A percentile compares a stretch with the other conserved stretches of the same genome.
Conservation (phyloP, 2,329 filamentous ascomycete species). For the Aspergillaceae sp. region DNA sequence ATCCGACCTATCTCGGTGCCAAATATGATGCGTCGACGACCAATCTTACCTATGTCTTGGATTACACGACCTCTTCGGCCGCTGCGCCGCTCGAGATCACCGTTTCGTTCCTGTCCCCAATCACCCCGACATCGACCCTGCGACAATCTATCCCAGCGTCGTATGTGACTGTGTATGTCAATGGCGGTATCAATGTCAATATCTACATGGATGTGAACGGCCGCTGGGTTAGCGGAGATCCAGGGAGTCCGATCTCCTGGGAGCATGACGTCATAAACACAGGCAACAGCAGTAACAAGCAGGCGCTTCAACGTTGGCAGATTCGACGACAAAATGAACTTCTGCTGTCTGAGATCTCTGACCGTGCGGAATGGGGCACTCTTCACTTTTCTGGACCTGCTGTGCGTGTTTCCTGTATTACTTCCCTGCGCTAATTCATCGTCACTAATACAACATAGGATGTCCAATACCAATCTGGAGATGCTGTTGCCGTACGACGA, state of each 20-base stretch:
- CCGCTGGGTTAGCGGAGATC: constrained; percentile 73
- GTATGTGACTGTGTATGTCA: constrained; percentile 63
- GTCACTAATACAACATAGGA: constrained; percentile 27
- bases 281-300: constrained; percentile 32
- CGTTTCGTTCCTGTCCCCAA: constrained; percentile 63
- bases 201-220: constrained; percentile 61
- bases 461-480: constrained; percentile 61
- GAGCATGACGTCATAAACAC: constrained; percentile 44
- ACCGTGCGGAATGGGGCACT: constrained; percentile 77
- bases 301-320: constrained; percentile 36
- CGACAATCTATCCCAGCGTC: constrained; percentile 74
- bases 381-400: constrained; percentile 66
- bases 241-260: constrained; percentile 63
- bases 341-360: constrained; percentile 63
- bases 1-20: constrained; percentile 51
- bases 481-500: constrained; percentile 56
- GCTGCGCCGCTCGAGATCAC: constrained; percentile 44
- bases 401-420: constrained; percentile 20
- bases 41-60: constrained; percentile 57
- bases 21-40: constrained; percentile 63
- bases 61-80: constrained; percentile 26
- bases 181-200: constrained; percentile 56
- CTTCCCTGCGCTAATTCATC: too few species aligned
- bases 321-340: constrained; percentile 45
- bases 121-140: constrained; percentile 71